Evolutionary conservation across 306 rosid genomes (phyloP).

Genomic region (Hylodesmum podocarpum): DNA sequence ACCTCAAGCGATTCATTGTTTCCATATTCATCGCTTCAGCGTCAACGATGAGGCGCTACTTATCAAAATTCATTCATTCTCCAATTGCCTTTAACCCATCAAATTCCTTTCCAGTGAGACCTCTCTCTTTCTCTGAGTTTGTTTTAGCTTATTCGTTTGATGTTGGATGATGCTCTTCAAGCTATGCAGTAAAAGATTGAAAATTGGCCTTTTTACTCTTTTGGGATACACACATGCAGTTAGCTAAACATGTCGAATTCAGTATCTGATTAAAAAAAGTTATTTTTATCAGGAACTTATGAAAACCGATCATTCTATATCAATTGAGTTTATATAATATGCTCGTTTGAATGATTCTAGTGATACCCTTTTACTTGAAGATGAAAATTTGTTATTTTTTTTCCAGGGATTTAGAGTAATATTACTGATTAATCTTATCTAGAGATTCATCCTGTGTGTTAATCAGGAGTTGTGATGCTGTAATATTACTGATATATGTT

Average conservation of each 20-base stretch:
- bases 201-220: neutral
- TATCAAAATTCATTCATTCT: constrained; percentile 27
- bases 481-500: neutral
- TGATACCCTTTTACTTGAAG: neutral
- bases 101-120: constrained; percentile 37
- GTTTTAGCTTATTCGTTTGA: neutral
- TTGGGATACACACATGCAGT: neutral
- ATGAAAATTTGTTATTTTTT: neutral
- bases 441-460: neutral
- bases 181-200: neutral
- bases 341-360: neutral
- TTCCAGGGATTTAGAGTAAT: constrained; percentile 3
- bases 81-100: constrained; percentile 31
- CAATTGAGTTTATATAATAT: neutral
- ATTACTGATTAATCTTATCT: neutral
- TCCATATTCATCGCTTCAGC: neutral
- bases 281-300: neutral
- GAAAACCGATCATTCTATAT: neutral
- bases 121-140: neutral
- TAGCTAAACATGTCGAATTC: neutral
- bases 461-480: neutral
- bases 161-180: neutral
- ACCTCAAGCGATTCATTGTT: neutral
- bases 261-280: neutral
- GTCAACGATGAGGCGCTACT: constrained; percentile 22